phyloP scores from a whole-genome alignment of 495 filamentous ascomycete species.

The Neurospora sp. region DNA sequence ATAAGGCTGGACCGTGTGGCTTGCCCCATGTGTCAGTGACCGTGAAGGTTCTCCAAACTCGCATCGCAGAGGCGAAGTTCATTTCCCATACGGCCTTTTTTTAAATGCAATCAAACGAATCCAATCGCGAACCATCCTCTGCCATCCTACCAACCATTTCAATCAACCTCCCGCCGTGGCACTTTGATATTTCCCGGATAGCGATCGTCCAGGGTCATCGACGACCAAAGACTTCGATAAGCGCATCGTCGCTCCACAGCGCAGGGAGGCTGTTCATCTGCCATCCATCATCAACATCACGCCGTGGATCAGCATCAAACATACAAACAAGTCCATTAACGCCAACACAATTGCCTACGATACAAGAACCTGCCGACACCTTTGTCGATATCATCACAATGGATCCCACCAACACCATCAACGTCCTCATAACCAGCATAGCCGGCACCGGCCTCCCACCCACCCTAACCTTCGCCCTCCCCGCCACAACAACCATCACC shows the following conservation, averaged over 20 bases:
- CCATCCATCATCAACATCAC: background rate
- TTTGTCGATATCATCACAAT: background rate
- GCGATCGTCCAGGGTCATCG: background rate
- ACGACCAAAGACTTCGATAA: background rate
- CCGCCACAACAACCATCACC: constrained; percentile 52
- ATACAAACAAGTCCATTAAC: background rate
- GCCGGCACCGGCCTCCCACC: constrained; percentile 69
- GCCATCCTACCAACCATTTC: background rate
- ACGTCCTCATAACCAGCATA: constrained; percentile 75
- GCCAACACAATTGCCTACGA: background rate
- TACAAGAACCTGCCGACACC: background rate
- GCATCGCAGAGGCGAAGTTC: background rate
- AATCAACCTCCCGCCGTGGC: background rate
- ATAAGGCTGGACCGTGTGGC: background rate
- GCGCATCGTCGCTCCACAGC: background rate
- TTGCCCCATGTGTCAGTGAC: background rate
- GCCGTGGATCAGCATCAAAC: background rate
- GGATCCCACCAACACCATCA: constrained; percentile 42
- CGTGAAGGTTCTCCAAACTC: background rate
- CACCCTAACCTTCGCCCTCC: constrained; percentile 63
- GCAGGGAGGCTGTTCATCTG: background rate
- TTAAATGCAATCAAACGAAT: background rate
- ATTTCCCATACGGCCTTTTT: background rate
- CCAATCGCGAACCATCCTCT: background rate
- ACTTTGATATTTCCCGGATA: background rate